phyloP scores from a whole-genome alignment of 148 eudicot genomes.

The Talinum fruticosum region DNA sequence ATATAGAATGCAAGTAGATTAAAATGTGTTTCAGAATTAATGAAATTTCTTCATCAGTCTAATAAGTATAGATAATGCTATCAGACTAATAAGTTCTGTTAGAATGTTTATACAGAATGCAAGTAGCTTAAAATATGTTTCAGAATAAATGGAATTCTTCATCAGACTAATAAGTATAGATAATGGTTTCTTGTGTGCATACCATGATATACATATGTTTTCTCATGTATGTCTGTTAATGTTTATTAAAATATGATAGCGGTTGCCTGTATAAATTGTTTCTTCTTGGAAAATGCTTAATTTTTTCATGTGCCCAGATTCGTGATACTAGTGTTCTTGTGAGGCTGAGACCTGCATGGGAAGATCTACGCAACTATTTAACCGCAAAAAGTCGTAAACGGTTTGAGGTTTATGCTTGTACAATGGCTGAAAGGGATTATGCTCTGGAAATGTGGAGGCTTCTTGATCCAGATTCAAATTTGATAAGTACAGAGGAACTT shows the following conservation, averaged over 20 bases:
- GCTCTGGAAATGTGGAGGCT: conserved; percentile 99
- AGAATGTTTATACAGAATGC: neutral
- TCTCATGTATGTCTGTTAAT: neutral
- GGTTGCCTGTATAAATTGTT: neutral
- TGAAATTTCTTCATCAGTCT: neutral
- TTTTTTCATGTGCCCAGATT: conserved; percentile 42
- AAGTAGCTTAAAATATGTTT: neutral
- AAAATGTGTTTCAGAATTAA: neutral
- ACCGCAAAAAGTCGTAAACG: conserved; percentile 98
- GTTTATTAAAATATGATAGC: neutral
- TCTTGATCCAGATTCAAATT: conserved; percentile 94
- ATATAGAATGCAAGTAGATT: neutral
- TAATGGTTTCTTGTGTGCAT: neutral
- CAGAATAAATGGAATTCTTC: neutral
- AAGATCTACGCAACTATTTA: conserved; percentile 89
- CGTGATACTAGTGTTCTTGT: conserved; percentile 99
- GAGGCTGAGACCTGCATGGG: conserved; percentile 99
- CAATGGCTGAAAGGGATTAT: conserved; percentile 99
- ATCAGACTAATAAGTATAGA: neutral
- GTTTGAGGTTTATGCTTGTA: conserved; percentile 98
- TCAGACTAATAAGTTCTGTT: no score
- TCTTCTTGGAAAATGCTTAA: conserved; percentile 2
- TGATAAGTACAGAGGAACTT: conserved; percentile 66
- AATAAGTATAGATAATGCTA: neutral
- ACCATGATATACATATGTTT: neutral